Percentiles rank a stretch among this genome's conserved stretches.
Conservation (phyloP, 176 grass and related monocot genomes). For the Hyparrhenia diplandra region DNA sequence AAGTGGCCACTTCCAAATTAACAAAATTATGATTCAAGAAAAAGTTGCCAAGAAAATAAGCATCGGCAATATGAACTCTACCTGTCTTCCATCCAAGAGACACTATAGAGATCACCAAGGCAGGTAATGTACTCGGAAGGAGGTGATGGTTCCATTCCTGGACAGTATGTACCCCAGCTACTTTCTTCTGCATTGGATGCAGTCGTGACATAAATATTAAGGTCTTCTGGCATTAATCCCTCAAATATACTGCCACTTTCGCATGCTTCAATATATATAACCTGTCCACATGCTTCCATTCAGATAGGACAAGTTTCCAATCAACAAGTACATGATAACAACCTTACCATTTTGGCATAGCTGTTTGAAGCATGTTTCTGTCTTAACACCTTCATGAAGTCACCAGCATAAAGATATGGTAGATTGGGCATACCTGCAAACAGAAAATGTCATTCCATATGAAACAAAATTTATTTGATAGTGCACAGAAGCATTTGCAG, state of each 20-base stretch:
- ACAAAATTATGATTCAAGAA: slow-evolving; percentile 1
- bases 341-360: slow-evolving; percentile 82
- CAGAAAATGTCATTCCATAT: neutral
- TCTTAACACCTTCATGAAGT: slow-evolving; percentile 74
- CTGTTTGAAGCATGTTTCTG: slow-evolving; percentile 76
- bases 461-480: neutral
- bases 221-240: slow-evolving; percentile 71
- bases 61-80: neutral
- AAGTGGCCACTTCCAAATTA: neutral
- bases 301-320: neutral
- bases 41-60: neutral
- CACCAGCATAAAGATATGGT: slow-evolving; percentile 71
- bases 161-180: slow-evolving; percentile 92
- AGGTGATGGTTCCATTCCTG: slow-evolving; percentile 54
- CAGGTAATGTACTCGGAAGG: slow-evolving; percentile 70
- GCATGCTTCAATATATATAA: slow-evolving; percentile 92
- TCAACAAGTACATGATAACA: neutral
- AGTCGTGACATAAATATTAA: slow-evolving; percentile 83
- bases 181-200: slow-evolving; percentile 74
- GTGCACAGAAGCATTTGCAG: neutral
- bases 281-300: slow-evolving; percentile 33
- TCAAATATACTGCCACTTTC: slow-evolving; percentile 96
- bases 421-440: slow-evolving; percentile 76
- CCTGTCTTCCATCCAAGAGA: slow-evolving; percentile 99
- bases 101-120: slow-evolving; percentile 83